Evolutionary conservation across 1,284 basidiomycete genomes (phyloP).

Genomic region (Laetiporus sulphureus): DNA sequence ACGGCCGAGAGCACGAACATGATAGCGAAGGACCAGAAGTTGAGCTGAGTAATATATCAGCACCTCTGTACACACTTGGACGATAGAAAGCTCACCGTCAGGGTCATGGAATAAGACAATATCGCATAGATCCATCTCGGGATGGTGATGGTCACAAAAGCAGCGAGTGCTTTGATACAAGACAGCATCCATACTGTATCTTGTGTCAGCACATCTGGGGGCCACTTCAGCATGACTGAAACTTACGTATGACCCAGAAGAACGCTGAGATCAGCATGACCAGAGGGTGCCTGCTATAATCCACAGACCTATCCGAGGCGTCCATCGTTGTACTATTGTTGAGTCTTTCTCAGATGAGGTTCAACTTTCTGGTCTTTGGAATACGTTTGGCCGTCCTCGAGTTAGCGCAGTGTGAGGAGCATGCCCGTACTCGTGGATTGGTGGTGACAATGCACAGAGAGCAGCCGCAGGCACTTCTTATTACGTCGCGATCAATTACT

Average conservation of each 20-base stretch:
- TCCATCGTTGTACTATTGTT: conserved; percentile 11
- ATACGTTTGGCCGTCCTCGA: no score
- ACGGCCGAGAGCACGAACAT: conserved; percentile 64
- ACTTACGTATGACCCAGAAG: conserved; percentile 77
- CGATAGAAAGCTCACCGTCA: conserved; percentile 44
- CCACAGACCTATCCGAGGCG: conserved; percentile 4
- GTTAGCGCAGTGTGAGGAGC: no score
- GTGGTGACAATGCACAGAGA: no score
- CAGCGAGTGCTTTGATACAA: conserved; percentile 63
- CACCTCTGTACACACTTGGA: neutral
- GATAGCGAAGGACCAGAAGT: conserved; percentile 82
- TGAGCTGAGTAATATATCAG: conserved; percentile 45
- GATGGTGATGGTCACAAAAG: conserved; percentile 75
- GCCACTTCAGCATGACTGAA: neutral
- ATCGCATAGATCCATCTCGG: conserved; percentile 73
- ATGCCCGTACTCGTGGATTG: no score
- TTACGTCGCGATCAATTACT: no score
- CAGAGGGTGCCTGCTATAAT: conserved; percentile 48
- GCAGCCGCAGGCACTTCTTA: no score
- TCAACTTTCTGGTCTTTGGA: no score
- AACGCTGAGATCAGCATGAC: conserved; percentile 75
- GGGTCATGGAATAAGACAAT: conserved; percentile 84
- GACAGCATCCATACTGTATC: conserved; percentile 72
- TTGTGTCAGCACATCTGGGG: no score
- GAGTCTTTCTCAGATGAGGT: neutral